A percentile compares a stretch with the other conserved stretches of the same genome.
These are phyloP conservation scores for Articulospora tetracladia DNA, from an alignment of 495 filamentous ascomycete genomes.

Conservation along the genomic window DNA sequence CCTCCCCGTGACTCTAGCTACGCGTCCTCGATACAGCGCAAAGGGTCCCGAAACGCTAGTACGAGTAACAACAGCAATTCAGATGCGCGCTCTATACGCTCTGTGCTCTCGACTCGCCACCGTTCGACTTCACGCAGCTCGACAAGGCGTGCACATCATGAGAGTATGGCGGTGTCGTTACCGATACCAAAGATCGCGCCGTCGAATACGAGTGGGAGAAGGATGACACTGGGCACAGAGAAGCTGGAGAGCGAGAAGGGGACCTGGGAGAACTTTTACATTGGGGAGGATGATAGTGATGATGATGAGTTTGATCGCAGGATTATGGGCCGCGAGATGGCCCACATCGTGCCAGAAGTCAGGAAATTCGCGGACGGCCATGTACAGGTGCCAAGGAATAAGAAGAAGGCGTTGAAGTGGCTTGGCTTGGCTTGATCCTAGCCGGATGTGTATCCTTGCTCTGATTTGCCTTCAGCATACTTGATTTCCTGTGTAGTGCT, in stretches of 20 bases:
- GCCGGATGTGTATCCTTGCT: no score
- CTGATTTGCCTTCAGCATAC: not conserved
- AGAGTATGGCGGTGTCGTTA: not conserved
- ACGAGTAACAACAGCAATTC: not conserved
- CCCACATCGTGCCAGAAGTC: conserved; percentile 12
- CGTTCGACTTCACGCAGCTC: not conserved
- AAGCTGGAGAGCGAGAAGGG: conserved; percentile 2
- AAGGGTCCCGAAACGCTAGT: not conserved
- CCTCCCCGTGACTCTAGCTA: conserved; percentile 3
- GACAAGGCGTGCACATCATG: conserved; percentile 1
- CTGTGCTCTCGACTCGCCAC: not conserved
- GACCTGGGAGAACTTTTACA: conserved; percentile 26
- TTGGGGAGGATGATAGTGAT: conserved; percentile 23
- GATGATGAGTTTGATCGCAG: conserved; percentile 26
- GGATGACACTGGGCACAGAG: conserved; percentile 8
- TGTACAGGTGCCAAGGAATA: conserved; percentile 9
- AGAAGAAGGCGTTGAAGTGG: conserved; percentile 29
- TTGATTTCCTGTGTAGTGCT: no score
- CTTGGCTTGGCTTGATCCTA: conserved; percentile 24
- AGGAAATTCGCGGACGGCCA: not conserved
- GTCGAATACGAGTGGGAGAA: not conserved
- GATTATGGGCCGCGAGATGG: conserved; percentile 16
- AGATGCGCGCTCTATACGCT: not conserved
- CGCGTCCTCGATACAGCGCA: not conserved
- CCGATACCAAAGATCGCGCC: not conserved